phyloP scores from a whole-genome alignment of 2,329 filamentous ascomycete genomes.

The Emmonsia crescens region DNA sequence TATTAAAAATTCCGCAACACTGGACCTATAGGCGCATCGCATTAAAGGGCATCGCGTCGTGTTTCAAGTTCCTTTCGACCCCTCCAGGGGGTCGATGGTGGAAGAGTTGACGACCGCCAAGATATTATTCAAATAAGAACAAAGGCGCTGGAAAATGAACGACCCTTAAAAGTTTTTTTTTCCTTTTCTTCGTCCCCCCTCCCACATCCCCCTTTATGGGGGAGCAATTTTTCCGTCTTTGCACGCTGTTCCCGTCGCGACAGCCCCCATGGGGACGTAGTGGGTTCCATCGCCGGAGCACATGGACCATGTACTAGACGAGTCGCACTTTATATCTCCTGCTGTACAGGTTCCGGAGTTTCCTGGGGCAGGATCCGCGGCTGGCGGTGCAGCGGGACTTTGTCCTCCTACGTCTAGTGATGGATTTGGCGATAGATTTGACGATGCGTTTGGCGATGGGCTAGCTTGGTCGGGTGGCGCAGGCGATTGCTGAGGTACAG shows the following conservation, averaged over 20 bases:
- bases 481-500: not conserved
- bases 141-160: not conserved
- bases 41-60: not conserved
- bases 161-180: not conserved
- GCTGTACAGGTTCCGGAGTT: not conserved
- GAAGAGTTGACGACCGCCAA: not conserved
- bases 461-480: not conserved
- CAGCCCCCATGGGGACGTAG: conserved; percentile 9
- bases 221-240: conserved; percentile 1
- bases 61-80: not conserved
- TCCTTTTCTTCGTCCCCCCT: not conserved
- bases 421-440: not conserved
- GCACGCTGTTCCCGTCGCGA: conserved; percentile 8
- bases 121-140: not conserved
- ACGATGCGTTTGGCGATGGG: not conserved
- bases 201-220: not conserved
- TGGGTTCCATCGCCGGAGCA: conserved; percentile 3
- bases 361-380: not conserved
- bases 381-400: not conserved
- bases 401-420: not conserved
- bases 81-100: not conserved
- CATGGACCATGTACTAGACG: conserved; percentile 7
- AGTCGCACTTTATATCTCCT: conserved; percentile 10
- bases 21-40: not conserved
- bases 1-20: not conserved